Evolutionary conservation across 306 rosid species (phyloP), one percentile per base, ranked within the genome.

Genomic region (Cercis canadensis): DNA sequence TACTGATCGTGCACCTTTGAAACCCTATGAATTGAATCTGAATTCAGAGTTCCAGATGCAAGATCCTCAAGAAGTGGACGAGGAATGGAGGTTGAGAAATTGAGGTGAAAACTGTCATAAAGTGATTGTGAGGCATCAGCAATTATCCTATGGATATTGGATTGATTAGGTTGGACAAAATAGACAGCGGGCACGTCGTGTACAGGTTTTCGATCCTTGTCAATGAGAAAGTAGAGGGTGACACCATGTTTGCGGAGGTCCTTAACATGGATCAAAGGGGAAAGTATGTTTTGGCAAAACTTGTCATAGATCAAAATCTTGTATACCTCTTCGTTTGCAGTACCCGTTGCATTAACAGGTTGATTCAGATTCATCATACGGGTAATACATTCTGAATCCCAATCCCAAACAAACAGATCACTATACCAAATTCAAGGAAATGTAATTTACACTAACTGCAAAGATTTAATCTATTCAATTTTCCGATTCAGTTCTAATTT

Each of bases 351-450:
- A 78, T 59, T 87, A 2, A 90, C 75, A 2, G 97, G 96, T 59
- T 90, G 98, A 68, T 94, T 94, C 83, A 94, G 88, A 87, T 94
- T 94, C 87, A 94, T 70, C 96, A 94, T 88, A 21, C 98, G 90
- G 1, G 79, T 70, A 44, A 94, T 86, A 75, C 97, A 89, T 89
- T 94, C 98, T 94, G 94, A 21, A 76, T 9, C 41, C 17, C 31
- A 62, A 46, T 24, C 29, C 29, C 29, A 62, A 46, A 13, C 31
- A 19, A 37, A 72, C 46, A 72, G 65, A 75, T 75, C 80, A 29
- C 59, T 24, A 75, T 4, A 69, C 80, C 32, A 16, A 24, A 24
- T 24, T 24, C 29, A 24, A 24, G 29, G 29, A 24, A 24, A 3
- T 24, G 29, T 24, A 24, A 24, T 24, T 24, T 24, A 24, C 29